Conservation (phyloP, 768 basidiomycete species). For the Mycena maculata region DNA sequence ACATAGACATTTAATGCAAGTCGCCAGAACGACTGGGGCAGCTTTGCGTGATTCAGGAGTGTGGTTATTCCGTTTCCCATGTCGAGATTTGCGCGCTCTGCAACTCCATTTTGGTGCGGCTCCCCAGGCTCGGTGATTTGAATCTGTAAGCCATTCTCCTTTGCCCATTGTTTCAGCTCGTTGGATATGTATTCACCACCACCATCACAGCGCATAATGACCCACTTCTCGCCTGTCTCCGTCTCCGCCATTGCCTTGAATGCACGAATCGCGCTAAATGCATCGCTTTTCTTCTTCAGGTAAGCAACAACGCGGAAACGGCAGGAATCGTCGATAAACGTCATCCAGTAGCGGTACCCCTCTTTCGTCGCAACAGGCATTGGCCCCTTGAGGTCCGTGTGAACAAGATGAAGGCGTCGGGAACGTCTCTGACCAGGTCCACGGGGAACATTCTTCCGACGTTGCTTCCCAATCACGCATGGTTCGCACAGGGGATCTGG, state of each 20-base stretch:
- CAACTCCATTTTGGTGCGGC: conserved; percentile 51
- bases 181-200: conserved; percentile 37
- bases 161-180: neutral
- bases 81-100: conserved; percentile 45
- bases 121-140: conserved; percentile 14
- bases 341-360: conserved; percentile 36
- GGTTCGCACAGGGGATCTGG: conserved; percentile 48
- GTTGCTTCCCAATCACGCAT: conserved; percentile 46
- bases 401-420: conserved; percentile 17
- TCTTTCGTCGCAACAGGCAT: conserved; percentile 25
- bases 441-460: conserved; percentile 25
- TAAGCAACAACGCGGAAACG: conserved; percentile 13
- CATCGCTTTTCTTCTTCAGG: conserved; percentile 34
- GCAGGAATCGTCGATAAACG: conserved; percentile 33
- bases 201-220: conserved; percentile 31
- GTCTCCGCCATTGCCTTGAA: conserved; percentile 41
- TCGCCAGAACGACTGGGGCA: conserved; percentile 40
- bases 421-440: conserved; percentile 9
- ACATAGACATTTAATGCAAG: conserved; percentile 33
- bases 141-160: neutral
- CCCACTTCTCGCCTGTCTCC: conserved; percentile 22
- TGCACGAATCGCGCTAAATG: conserved; percentile 29
- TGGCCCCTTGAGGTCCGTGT: conserved; percentile 40
- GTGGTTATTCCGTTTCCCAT: conserved; percentile 16
- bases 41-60: conserved; percentile 36